These are phyloP conservation scores for Aspergillus intermedius DNA, from an alignment of 2,329 filamentous ascomycete genomes.

Conservation along the genomic window DNA sequence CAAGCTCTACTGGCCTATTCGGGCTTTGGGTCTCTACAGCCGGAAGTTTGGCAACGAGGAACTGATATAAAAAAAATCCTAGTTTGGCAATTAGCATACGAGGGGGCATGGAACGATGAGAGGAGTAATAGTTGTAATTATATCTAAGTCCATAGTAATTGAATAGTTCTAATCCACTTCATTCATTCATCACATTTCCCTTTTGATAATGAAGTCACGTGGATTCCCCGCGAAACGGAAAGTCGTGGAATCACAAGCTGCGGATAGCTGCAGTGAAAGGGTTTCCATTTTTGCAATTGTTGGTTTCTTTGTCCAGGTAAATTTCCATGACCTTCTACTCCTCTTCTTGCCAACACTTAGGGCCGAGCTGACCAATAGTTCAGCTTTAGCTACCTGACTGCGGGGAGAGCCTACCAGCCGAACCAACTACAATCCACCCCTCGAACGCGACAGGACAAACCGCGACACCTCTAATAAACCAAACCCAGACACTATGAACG, in stretches of 20 bases:
- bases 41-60: slow-evolving; percentile 61
- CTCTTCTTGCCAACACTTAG: not conserved
- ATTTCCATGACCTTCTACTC: not conserved
- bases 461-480: not conserved
- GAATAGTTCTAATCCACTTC: not conserved
- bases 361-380: too few relatives aligned
- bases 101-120: too few relatives aligned
- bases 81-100: not conserved
- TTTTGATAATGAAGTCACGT: slow-evolving; percentile 4
- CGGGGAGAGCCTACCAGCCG: not conserved
- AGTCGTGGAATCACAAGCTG: slow-evolving; percentile 7
- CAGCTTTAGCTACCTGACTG: not conserved
- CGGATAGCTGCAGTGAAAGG: not conserved
- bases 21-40: slow-evolving; percentile 85
- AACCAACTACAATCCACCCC: not conserved
- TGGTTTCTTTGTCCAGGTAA: not conserved
- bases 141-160: not conserved
- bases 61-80: slow-evolving; percentile 31
- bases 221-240: slow-evolving; percentile 9
- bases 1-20: slow-evolving; percentile 93
- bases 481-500: slow-evolving; percentile 39
- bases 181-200: not conserved
- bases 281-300: not conserved
- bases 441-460: not conserved
- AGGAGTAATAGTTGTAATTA: not conserved